These are phyloP conservation scores for Henningerozyma blattae DNA, from an alignment of 805 yeast species.

Conservation along the genomic window DNA sequence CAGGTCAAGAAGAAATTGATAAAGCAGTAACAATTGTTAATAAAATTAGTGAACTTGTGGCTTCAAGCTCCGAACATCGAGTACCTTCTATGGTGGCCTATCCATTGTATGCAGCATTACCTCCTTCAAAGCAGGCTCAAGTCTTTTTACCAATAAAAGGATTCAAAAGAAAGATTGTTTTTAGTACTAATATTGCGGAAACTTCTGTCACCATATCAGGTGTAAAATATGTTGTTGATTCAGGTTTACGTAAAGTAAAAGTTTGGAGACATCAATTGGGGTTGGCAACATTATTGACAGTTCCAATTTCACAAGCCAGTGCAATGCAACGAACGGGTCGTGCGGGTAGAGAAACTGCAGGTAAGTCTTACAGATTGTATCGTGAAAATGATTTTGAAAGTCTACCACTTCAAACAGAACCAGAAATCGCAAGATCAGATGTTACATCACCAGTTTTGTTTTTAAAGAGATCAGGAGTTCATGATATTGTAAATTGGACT, in stretches of 20 bases:
- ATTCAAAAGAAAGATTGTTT: slow-evolving; percentile 70
- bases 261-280: slow-evolving; percentile 93
- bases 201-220: slow-evolving; percentile 96
- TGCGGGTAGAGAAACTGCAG: slow-evolving; percentile 96
- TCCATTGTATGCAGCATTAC: slow-evolving; percentile 89
- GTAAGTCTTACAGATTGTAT: slow-evolving; percentile 78
- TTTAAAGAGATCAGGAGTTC: slow-evolving; percentile 71
- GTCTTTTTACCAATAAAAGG: slow-evolving; percentile 59
- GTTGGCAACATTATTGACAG: slow-evolving; percentile 80
- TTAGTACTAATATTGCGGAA: slow-evolving; percentile 95
- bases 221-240: slow-evolving; percentile 82
- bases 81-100: slow-evolving; percentile 67
- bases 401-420: slow-evolving; percentile 73
- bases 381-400: slow-evolving; percentile 56
- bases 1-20: slow-evolving; percentile 98
- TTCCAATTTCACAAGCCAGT: slow-evolving; percentile 87
- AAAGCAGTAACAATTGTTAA: slow-evolving; percentile 55
- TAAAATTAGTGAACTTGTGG: slow-evolving; percentile 50
- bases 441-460: slow-evolving; percentile 75
- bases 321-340: slow-evolving; percentile 95
- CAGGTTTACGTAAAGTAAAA: slow-evolving; percentile 85
- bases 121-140: slow-evolving; percentile 69
- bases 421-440: slow-evolving; percentile 83
- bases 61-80: slow-evolving; percentile 30
- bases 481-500: slow-evolving; percentile 74